A percentile compares a stretch with the other conserved stretches of the same genome.
These are phyloP conservation scores for Marsdenia floribunda DNA, from an alignment of 257 asterid genomes.

Conservation along the genomic window DNA sequence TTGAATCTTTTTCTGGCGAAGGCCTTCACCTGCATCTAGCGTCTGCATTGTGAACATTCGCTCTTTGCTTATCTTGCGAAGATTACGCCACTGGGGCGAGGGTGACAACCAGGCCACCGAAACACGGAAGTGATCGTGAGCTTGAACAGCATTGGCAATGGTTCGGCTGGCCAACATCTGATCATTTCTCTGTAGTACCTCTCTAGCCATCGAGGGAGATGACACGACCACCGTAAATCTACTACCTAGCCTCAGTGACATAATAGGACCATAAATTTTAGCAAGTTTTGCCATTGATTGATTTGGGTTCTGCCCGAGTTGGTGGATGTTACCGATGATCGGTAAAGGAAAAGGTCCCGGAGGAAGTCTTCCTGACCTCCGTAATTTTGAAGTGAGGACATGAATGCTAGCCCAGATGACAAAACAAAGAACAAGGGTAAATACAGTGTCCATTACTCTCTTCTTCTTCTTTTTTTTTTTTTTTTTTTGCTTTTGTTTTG, in stretches of 20 bases:
- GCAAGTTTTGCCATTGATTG: constrained; percentile 18
- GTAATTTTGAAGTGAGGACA: not conserved
- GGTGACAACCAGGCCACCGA: constrained; percentile 12
- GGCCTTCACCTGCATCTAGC: not conserved
- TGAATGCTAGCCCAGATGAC: not conserved
- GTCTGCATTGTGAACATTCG: constrained; percentile 3
- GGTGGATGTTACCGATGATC: constrained; percentile 13
- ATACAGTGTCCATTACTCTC: not conserved
- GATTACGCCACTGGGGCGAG: not conserved
- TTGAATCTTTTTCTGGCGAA: constrained; percentile 27
- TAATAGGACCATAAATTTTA: constrained; percentile 3
- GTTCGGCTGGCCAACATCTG: not conserved
- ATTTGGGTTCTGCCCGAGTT: constrained; percentile 17
- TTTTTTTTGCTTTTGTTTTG: not conserved
- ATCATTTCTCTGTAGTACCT: not conserved
- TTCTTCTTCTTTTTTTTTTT: not conserved
- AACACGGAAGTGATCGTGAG: not conserved
- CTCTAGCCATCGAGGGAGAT: not conserved
- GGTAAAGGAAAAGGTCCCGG: constrained; percentile 25
- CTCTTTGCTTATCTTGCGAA: not conserved
- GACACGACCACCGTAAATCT: not conserved
- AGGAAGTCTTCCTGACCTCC: constrained; percentile 11
- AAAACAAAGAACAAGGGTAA: not conserved
- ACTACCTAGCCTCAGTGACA: not conserved
- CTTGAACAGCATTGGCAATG: not conserved